Evolutionary conservation across 306 rosid species (phyloP).

Genomic region (Quercus gilva): DNA sequence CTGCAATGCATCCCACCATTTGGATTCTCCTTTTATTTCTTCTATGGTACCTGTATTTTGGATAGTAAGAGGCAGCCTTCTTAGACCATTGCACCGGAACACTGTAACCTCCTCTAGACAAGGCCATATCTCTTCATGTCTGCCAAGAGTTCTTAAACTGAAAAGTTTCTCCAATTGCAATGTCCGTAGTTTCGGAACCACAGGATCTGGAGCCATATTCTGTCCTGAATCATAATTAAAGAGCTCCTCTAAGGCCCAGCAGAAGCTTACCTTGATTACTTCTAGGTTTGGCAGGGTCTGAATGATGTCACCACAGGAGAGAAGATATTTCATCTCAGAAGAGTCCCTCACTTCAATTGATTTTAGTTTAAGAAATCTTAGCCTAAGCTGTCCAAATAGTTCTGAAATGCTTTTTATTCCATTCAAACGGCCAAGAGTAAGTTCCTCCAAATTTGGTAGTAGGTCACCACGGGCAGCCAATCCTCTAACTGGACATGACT

Average conservation of each 20-base stretch:
- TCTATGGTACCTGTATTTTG: background rate
- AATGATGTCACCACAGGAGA: background rate
- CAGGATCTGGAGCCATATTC: background rate
- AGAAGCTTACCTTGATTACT: background rate
- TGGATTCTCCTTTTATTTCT: constrained; percentile 17
- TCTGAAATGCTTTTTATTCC: constrained; percentile 13
- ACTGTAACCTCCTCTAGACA: constrained; percentile 12
- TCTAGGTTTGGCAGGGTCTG: constrained; percentile 14
- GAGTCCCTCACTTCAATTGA: background rate
- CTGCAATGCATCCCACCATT: constrained; percentile 5
- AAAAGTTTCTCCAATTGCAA: constrained; percentile 8
- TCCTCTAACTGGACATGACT: background rate
- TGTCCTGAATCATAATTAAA: background rate
- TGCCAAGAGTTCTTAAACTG: constrained; percentile 4
- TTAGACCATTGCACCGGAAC: constrained; percentile 1
- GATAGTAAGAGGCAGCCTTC: constrained; percentile 1
- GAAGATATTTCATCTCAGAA: constrained; percentile 4
- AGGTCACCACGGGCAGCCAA: background rate
- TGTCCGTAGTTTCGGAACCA: constrained; percentile 2
- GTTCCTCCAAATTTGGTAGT: constrained; percentile 20
- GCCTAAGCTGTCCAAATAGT: constrained; percentile 15
- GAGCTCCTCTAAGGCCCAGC: constrained; percentile 1
- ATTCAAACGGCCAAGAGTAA: background rate
- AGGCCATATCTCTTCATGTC: background rate
- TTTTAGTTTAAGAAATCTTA: constrained; percentile 1